Percentiles rank a stretch among this genome's conserved stretches.
Evolutionary conservation across 805 yeast species (phyloP).

Genomic region (Brettanomyces anomalus): DNA sequence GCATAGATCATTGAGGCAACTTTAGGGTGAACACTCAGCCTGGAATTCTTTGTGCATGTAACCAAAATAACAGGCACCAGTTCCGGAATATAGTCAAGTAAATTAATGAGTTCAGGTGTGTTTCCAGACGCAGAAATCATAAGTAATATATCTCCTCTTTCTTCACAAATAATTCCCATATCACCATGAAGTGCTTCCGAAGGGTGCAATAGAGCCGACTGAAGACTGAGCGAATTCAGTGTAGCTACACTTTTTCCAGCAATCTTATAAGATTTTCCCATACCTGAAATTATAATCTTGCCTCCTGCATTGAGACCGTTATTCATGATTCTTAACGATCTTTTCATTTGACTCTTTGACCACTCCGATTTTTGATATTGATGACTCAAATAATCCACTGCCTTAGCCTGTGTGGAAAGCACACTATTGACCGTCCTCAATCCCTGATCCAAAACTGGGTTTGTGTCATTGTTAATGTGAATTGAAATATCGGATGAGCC

Average conservation of each 20-base stretch:
- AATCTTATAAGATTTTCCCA: conserved; percentile 78
- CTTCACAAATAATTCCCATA: conserved; percentile 57
- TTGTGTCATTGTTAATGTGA: conserved; percentile 15
- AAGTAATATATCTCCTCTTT: conserved; percentile 47
- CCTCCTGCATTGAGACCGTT: conserved; percentile 42
- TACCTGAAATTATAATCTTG: conserved; percentile 69
- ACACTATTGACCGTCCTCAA: conserved; percentile 29
- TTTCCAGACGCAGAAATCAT: conserved; percentile 75
- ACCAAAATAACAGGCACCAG: conserved; percentile 48
- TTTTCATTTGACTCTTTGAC: conserved; percentile 34
- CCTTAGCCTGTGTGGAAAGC: conserved; percentile 36
- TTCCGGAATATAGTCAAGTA: conserved; percentile 49
- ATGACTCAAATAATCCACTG: conserved; percentile 33
- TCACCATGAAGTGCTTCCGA: conserved; percentile 89
- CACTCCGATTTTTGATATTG: conserved; percentile 39
- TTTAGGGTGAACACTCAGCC: conserved; percentile 41
- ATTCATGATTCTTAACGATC: conserved; percentile 35
- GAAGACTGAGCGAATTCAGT: conserved; percentile 67
- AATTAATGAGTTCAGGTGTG: conserved; percentile 60
- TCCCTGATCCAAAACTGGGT: conserved; percentile 19
- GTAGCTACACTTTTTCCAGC: conserved; percentile 77
- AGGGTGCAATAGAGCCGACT: conserved; percentile 65
- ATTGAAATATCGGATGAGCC: conserved; percentile 20
- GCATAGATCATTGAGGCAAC: conserved; percentile 50
- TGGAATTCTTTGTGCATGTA: conserved; percentile 53